Base-by-base conservation (phyloP, 1,284 basidiomycete genomes). In the Fomitiporia mediterranea region DNA sequence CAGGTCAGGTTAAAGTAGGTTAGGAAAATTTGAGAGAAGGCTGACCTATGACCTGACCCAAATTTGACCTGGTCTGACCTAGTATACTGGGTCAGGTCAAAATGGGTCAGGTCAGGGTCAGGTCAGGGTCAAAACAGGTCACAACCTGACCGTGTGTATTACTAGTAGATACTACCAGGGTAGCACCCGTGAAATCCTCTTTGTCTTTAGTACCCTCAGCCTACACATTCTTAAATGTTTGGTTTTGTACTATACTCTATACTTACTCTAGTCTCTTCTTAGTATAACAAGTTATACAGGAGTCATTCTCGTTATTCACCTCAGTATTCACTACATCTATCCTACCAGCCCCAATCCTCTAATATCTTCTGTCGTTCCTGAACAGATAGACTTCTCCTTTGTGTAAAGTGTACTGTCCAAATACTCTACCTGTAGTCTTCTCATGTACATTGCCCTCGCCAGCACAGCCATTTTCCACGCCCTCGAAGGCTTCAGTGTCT, bases 101-200 rank as follows among this genome's bases (percentile, higher is more conserved):
- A n/a, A n/a, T n/a, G n/a, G n/a, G n/a, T n/a, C n/a, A n/a, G n/a
- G n/a, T n/a, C n/a, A n/a, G n/a, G n/a, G n/a, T n/a, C n/a, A n/a
- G n/a, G n/a, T n/a, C n/a, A n/a, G n/a, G n/a, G n/a, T n/a, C n/a
- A n/a, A n/a, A n/a, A n/a, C n/a, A n/a, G n/a, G n/a, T n/a, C n/a
- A n/a, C n/a, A n/a, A n/a, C n/a, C n/a, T n/a, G n/a, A n/a, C n/a
- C n/a, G n/a, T n/a, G n/a, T n/a, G n/a, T n/a, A n/a, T n/a, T n/a
- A n/a, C n/a, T n/a, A n/a, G n/a, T n/a, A n/a, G n/a, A 69, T 89
- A 89, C 69, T 90, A 91, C 66, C 86, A 90, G 66, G 86, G 83
- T 0, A 46, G 70, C 0, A 75, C 83, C 51, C 80, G 78, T 42
- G 86, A 91, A 67, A 77, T 72, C 43, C 80, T 80, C 54, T 78